phyloP scores from a whole-genome alignment of 805 yeast genomes.

The Teunomyces pallodes region DNA sequence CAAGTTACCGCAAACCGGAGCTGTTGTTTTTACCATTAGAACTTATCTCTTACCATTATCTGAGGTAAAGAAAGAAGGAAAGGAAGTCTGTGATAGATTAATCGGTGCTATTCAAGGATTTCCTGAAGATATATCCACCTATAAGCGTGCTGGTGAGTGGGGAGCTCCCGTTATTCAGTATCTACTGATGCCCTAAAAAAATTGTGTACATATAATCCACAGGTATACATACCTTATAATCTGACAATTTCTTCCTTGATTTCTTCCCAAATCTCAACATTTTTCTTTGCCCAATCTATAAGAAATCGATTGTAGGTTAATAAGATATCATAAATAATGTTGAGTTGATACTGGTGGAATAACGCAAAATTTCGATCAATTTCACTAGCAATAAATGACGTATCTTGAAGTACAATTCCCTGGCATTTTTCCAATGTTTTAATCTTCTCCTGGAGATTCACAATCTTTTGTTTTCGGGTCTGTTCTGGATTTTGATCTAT shows the following conservation, averaged over 20 bases:
- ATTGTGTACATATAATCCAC: not conserved
- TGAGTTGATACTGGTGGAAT: conserved; percentile 50
- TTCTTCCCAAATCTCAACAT: conserved; percentile 66
- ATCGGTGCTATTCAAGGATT: conserved; percentile 63
- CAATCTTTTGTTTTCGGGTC: conserved; percentile 54
- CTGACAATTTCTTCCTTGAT: conserved; percentile 43
- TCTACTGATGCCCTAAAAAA: conserved; percentile 3
- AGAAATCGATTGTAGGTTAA: conserved; percentile 54
- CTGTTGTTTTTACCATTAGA: conserved; percentile 40
- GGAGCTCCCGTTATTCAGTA: conserved; percentile 53
- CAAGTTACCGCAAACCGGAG: conserved; percentile 36
- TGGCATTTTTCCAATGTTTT: conserved; percentile 51
- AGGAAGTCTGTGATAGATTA: conserved; percentile 47
- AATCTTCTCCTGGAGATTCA: conserved; percentile 50
- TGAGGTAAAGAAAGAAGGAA: conserved; percentile 28
- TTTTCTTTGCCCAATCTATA: conserved; percentile 65
- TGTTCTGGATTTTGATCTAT: conserved; percentile 67
- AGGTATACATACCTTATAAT: conserved; percentile 11
- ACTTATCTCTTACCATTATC: conserved; percentile 39
- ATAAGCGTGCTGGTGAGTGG: conserved; percentile 67
- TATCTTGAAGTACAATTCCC: conserved; percentile 38
- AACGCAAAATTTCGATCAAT: conserved; percentile 46
- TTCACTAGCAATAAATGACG: conserved; percentile 41
- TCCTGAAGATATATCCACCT: conserved; percentile 55
- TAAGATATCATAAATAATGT: conserved; percentile 51